phyloP scores from a whole-genome alignment of 1,284 basidiomycete species.

The Schizopora paradoxa region DNA sequence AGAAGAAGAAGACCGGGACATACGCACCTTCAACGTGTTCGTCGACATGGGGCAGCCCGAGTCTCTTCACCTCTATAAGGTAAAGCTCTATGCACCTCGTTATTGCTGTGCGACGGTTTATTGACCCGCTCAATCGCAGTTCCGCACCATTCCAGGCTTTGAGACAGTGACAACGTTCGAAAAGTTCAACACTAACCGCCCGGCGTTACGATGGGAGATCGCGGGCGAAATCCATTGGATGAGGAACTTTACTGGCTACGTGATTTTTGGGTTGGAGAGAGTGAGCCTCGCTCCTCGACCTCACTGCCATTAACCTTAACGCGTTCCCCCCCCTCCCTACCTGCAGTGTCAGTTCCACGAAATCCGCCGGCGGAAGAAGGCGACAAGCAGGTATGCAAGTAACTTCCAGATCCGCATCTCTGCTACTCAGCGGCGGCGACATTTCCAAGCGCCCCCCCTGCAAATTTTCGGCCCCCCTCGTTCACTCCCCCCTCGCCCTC shows the following conservation, averaged over 20 bases:
- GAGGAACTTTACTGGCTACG: slow-evolving; percentile 38
- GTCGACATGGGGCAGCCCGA: slow-evolving; percentile 30
- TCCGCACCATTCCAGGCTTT: slow-evolving; percentile 46
- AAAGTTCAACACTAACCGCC: slow-evolving; percentile 40
- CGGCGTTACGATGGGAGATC: slow-evolving; percentile 38
- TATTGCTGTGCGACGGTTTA: background rate
- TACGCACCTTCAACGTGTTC: slow-evolving; percentile 40
- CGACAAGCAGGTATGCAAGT: slow-evolving; percentile 42
- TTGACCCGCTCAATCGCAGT: slow-evolving; percentile 30
- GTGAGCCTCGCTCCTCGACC: slow-evolving; percentile 30
- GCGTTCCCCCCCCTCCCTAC: slow-evolving; percentile 1
- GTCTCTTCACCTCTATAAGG: slow-evolving; percentile 46
- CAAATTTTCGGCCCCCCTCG: background rate
- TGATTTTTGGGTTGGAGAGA: slow-evolving; percentile 47
- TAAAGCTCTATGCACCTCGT: slow-evolving; percentile 15
- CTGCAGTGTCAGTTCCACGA: slow-evolving; percentile 42
- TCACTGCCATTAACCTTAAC: background rate
- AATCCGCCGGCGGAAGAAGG: slow-evolving; percentile 44
- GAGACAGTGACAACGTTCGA: slow-evolving; percentile 44
- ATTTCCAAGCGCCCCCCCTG: background rate
- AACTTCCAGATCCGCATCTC: slow-evolving; percentile 1
- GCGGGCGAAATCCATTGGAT: slow-evolving; percentile 51
- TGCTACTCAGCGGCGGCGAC: background rate
- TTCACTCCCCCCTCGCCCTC: background rate
- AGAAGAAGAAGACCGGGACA: slow-evolving; percentile 32